A percentile compares a stretch with the other conserved stretches of the same genome.
These are phyloP conservation scores for Neurospora sp. DNA, from an alignment of 495 filamentous ascomycete genomes.

Conservation along the genomic window DNA sequence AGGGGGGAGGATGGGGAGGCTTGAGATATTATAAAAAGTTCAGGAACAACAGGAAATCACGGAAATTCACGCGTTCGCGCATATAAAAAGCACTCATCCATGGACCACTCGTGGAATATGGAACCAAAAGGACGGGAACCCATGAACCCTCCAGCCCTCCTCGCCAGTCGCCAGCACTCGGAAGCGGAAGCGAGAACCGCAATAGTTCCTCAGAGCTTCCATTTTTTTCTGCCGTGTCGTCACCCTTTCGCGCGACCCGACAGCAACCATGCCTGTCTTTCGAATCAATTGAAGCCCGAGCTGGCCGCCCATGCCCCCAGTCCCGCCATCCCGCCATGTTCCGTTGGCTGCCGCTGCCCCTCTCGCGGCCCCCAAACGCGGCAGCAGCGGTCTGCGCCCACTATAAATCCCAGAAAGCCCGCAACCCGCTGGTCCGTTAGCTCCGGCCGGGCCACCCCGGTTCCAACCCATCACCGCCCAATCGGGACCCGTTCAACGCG, in stretches of 20 bases:
- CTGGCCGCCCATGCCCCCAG: background rate
- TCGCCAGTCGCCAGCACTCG: background rate
- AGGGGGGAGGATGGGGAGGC: background rate
- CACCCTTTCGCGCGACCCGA: background rate
- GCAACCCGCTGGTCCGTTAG: background rate
- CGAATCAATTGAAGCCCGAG: background rate
- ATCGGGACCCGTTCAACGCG: background rate
- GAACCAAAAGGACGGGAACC: background rate
- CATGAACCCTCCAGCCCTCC: background rate
- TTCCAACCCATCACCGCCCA: background rate
- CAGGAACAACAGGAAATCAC: background rate
- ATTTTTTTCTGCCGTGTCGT: background rate
- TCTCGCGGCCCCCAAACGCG: background rate
- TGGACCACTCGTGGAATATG: background rate
- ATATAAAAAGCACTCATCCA: background rate
- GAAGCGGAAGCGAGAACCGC: background rate
- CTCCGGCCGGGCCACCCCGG: background rate
- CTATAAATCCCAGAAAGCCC: background rate
- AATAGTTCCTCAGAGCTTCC: background rate
- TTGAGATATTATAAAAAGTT: background rate
- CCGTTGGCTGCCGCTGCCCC: background rate
- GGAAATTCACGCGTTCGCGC: background rate
- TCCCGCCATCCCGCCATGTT: background rate
- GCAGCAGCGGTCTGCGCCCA: background rate
- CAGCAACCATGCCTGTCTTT: background rate